Percentiles rank a stretch among this genome's conserved stretches.
phyloP scores from a whole-genome alignment of 2,329 filamentous ascomycete genomes.

The Alternaria metachromatica region DNA sequence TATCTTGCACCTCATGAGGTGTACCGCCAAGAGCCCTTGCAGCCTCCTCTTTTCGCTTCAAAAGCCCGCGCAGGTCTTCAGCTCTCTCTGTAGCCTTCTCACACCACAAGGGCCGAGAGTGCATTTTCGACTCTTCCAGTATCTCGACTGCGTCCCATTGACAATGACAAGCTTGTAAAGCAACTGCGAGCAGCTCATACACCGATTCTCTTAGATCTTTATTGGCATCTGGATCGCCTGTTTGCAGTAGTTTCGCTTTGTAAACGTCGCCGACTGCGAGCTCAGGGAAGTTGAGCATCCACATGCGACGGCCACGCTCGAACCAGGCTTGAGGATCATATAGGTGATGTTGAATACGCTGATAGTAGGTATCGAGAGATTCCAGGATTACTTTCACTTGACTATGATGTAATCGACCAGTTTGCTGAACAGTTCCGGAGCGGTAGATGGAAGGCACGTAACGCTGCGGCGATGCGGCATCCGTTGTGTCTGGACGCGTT shows the following conservation, averaged over 20 bases:
- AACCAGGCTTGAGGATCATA: background rate
- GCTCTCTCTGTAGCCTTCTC: slow-evolving; percentile 1
- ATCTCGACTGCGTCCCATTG: slow-evolving; percentile 24
- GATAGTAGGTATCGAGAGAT: background rate
- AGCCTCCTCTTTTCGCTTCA: slow-evolving; percentile 17
- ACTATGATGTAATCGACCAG: background rate
- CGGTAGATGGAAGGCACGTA: background rate
- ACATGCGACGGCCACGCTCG: background rate
- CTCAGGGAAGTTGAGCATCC: slow-evolving; percentile 33
- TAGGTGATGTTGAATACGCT: background rate
- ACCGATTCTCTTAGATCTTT: background rate
- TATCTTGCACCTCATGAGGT: slow-evolving; percentile 16
- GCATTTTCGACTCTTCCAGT: slow-evolving; percentile 5
- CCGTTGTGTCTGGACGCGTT: background rate
- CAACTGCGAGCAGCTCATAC: slow-evolving; percentile 20
- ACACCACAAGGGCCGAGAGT: background rate
- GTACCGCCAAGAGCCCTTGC: slow-evolving; percentile 9
- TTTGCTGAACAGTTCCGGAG: background rate
- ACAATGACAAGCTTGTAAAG: slow-evolving; percentile 32
- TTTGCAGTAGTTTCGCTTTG: slow-evolving; percentile 38
- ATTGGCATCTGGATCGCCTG: slow-evolving; percentile 19
- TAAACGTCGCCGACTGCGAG: slow-evolving; percentile 41
- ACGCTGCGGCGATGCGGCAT: background rate
- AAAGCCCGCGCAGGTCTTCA: slow-evolving; percentile 3
- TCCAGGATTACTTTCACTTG: background rate